Evolutionary conservation across 306 rosid species (phyloP).

Genomic region (Inga laurina): DNA sequence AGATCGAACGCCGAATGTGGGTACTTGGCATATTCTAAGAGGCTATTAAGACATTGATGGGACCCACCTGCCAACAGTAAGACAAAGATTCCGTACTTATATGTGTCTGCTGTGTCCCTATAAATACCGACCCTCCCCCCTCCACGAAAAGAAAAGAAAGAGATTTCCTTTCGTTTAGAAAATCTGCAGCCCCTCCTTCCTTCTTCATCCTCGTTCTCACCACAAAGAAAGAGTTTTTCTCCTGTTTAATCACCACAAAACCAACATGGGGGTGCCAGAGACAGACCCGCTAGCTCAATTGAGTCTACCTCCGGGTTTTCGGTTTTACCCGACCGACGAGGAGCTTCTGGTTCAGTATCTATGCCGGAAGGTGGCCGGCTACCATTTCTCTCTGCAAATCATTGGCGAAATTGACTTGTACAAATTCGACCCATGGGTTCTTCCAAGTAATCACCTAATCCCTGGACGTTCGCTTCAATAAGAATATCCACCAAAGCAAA

Average conservation of each 20-base stretch:
- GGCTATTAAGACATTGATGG: constrained; percentile 35
- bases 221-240: neutral
- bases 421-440: constrained; percentile 90
- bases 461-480: neutral
- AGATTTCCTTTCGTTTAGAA: neutral
- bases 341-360: constrained; percentile 91
- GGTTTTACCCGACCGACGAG: constrained; percentile 88
- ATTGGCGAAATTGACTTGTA: constrained; percentile 83
- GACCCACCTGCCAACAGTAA: constrained; percentile 36
- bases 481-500: neutral
- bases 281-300: constrained; percentile 72
- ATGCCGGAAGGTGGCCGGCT: constrained; percentile 91
- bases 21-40: constrained; percentile 46
- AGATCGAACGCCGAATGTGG: constrained; percentile 53
- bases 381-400: constrained; percentile 70
- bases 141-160: neutral
- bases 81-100: constrained; percentile 56
- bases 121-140: constrained; percentile 38
- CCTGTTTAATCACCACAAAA: neutral
- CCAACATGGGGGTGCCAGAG: constrained; percentile 64
- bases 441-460: constrained; percentile 56
- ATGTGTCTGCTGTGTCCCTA: constrained; percentile 1
- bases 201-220: neutral
- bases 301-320: constrained; percentile 85
- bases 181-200: neutral